These are phyloP conservation scores for Rugonectria rugulosa DNA, from an alignment of 2,329 filamentous ascomycete species.

Conservation along the genomic window DNA sequence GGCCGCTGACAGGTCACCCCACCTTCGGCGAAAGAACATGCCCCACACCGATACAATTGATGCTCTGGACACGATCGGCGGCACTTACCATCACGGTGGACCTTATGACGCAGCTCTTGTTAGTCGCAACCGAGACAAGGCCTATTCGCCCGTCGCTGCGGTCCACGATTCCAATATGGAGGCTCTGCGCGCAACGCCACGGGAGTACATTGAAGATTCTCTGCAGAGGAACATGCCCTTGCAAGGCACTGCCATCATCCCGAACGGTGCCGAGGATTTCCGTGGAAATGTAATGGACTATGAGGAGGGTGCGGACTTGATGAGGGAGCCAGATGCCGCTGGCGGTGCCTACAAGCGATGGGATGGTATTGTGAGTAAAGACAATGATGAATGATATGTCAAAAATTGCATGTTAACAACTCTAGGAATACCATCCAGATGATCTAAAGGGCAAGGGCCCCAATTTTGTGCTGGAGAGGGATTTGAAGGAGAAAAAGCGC, in stretches of 20 bases:
- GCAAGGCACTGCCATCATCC: constrained; percentile 80
- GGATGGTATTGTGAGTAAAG: constrained; percentile 70
- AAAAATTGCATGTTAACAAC: constrained; percentile 14
- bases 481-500: constrained; percentile 65
- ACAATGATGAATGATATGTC: neutral
- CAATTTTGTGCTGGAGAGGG: constrained; percentile 73
- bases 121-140: constrained; percentile 72
- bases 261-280: constrained; percentile 73
- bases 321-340: constrained; percentile 72
- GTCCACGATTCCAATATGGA: constrained; percentile 76
- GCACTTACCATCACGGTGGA: constrained; percentile 85
- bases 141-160: constrained; percentile 77
- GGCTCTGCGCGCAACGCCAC: constrained; percentile 81
- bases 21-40: constrained; percentile 70
- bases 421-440: constrained; percentile 72
- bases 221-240: constrained; percentile 78
- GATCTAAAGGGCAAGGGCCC: constrained; percentile 86
- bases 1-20: constrained; percentile 71
- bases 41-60: constrained; percentile 83
- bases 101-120: constrained; percentile 86
- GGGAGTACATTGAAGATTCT: constrained; percentile 78
- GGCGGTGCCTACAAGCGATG: constrained; percentile 83
- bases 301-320: constrained; percentile 85
- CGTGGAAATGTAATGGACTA: constrained; percentile 78
- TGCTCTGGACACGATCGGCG: constrained; percentile 72